These are phyloP conservation scores for Barbarea vulgaris DNA, from an alignment of 345 rosid genomes.

Conservation along the genomic window DNA sequence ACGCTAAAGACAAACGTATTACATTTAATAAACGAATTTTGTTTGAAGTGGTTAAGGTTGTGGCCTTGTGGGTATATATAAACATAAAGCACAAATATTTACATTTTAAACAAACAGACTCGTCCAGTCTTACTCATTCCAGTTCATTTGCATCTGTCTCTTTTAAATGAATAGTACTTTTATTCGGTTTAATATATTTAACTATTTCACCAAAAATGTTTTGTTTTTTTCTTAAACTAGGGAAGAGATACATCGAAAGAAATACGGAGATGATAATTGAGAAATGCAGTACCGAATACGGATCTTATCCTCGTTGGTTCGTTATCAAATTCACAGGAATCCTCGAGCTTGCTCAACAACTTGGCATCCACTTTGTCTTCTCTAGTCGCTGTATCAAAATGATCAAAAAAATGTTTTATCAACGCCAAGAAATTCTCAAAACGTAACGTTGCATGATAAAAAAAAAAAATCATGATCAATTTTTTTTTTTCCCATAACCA, in stretches of 20 bases:
- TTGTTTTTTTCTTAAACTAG: slow-evolving; percentile 10
- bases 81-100: no score
- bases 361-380: slow-evolving; percentile 46
- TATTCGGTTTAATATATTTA: not conserved
- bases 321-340: slow-evolving; percentile 52
- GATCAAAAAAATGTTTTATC: slow-evolving; percentile 34
- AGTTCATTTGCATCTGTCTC: not conserved
- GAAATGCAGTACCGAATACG: slow-evolving; percentile 8
- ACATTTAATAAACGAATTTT: no score
- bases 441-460: slow-evolving; percentile 35
- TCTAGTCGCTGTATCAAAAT: slow-evolving; percentile 3
- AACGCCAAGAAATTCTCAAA: slow-evolving; percentile 45
- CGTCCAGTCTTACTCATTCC: not conserved
- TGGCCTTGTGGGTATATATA: no score
- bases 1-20: no score
- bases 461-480: not conserved
- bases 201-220: not conserved
- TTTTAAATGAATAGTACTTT: not conserved
- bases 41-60: no score
- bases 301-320: slow-evolving; percentile 59
- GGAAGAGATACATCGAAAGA: slow-evolving; percentile 45
- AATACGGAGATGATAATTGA: slow-evolving; percentile 43
- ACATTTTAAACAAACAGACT: not conserved
- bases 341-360: slow-evolving; percentile 50
- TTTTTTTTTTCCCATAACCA: not conserved